Evolutionary conservation across 176 grass and related monocot species (phyloP), one percentile per base, ranked within the genome.

Genomic region (Aegilops tauschii): DNA sequence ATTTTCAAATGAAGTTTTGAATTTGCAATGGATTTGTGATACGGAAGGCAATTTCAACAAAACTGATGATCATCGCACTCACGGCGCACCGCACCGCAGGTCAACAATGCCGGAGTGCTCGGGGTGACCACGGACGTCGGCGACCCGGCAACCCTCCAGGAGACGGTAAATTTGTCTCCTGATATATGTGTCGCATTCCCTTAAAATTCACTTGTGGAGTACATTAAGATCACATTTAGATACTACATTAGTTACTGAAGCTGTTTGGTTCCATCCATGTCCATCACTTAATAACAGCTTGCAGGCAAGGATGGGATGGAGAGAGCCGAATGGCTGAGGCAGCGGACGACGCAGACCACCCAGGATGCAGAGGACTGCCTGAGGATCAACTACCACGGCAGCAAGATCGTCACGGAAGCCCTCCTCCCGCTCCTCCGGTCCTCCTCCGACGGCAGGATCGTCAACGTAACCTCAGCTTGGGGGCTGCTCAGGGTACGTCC

Each of bases 351-450:
- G 8, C 72, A 90, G 85, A 90, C 61, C 4, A 28, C 73, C 21
- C 59, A 92, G 76, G 61, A 89, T 40, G 93, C 81, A 65, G 59
- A 92, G 21, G 85, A 87, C 12, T 94, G 93, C 83, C 8, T 92
- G 31, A 69, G 30, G 42, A 94, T 86, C 28, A 94, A 92, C 65
- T 95, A 95, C 80, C 86, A 72, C 47, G 93, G 87, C 52, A 76
- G 74, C 35, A 92, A 92, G 58, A 73, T 61, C 27, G 85, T 90
- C 40, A 95, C 90, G 0, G 85, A 90, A 49, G 87, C 90, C 34
- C 67, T 94, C 13, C 58, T 94, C 17, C 93, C 85, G 0, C 85
- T 92, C 56, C 67, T 95, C 29, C 79, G 39, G 17, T 81, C 86
- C 45, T 90, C 93, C 35, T 20, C 61, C 34, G 82, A 81, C 9